These are phyloP conservation scores for Stenogyne calaminthoides DNA, from an alignment of 305 asterid genomes.

Conservation along the genomic window DNA sequence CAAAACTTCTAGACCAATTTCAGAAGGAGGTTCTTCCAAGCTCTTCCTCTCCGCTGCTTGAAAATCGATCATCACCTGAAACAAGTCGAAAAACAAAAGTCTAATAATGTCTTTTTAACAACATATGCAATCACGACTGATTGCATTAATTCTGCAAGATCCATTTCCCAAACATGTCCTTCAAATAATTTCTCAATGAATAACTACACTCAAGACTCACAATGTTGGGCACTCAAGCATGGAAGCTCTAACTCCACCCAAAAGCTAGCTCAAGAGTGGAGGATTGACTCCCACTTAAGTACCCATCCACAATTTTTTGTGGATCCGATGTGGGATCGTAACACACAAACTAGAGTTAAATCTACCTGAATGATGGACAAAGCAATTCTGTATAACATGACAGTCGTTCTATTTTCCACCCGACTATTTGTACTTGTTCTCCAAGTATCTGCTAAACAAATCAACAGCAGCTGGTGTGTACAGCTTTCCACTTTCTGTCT, in stretches of 20 bases:
- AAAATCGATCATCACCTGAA: slow-evolving; percentile 71
- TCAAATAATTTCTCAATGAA: not conserved
- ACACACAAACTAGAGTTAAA: slow-evolving; percentile 36
- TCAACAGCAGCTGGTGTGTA: slow-evolving; percentile 99
- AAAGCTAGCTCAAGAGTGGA: no score
- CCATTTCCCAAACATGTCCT: not conserved
- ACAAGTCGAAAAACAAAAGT: slow-evolving; percentile 20
- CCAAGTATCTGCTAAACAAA: slow-evolving; percentile 96
- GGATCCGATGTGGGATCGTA: no score
- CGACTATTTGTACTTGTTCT: slow-evolving; percentile 98
- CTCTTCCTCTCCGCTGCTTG: slow-evolving; percentile 92
- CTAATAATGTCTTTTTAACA: not conserved
- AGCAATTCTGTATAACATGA: slow-evolving; percentile 95
- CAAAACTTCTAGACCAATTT: slow-evolving; percentile 92
- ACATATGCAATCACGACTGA: not conserved
- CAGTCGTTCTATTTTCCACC: slow-evolving; percentile 96
- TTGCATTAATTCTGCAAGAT: not conserved
- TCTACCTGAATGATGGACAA: slow-evolving; percentile 92
- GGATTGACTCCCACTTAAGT: no score
- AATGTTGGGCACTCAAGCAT: no score
- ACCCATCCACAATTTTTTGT: no score
- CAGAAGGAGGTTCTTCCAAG: slow-evolving; percentile 98
- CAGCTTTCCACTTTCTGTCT: slow-evolving; percentile 90
- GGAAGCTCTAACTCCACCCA: no score
- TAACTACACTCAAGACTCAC: slow-evolving; percentile 8